Evolutionary conservation across 352 stramenopile genomes (phyloP).

Genomic region (Elongisporangium anandrum): DNA sequence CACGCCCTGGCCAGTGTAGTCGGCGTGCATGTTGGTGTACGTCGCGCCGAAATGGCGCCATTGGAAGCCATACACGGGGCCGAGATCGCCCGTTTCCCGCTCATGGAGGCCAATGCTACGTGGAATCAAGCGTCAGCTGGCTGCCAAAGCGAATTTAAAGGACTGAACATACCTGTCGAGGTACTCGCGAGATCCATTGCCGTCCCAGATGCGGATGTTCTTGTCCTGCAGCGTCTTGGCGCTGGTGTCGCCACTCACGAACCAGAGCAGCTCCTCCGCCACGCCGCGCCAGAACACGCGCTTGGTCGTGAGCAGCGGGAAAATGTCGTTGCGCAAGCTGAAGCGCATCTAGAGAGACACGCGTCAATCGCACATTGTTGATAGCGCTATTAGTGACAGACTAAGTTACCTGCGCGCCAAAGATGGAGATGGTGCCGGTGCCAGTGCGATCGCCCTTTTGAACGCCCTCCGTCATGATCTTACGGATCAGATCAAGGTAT

Average conservation of each 20-base stretch:
- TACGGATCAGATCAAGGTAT: conserved; percentile 92
- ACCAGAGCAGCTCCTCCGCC: conserved; percentile 99
- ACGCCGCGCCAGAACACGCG: conserved; percentile 98
- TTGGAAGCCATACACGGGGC: conserved; percentile 97
- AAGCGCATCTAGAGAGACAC: conserved; percentile 84
- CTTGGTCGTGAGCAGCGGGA: conserved; percentile 99
- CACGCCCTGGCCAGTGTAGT: conserved; percentile 98
- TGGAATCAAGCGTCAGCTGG: not conserved
- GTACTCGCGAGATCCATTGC: conserved; percentile 97
- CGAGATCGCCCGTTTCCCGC: conserved; percentile 96
- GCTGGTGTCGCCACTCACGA: conserved; percentile 97
- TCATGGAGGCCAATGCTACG: conserved; percentile 83
- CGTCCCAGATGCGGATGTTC: conserved; percentile 99
- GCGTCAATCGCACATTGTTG: not conserved
- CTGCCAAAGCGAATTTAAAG: not conserved
- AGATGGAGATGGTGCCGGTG: conserved; percentile 98
- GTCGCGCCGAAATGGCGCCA: conserved; percentile 99
- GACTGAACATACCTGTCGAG: conserved; percentile 45
- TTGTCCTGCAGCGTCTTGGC: conserved; percentile 96
- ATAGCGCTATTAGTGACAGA: not conserved
- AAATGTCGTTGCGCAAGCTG: conserved; percentile 90
- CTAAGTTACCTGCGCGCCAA: conserved; percentile 93
- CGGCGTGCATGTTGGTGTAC: conserved; percentile 97
- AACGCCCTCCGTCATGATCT: conserved; percentile 95
- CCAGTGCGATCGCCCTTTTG: conserved; percentile 96